Conservation (phyloP, 2,329 filamentous ascomycete species). For the Colletotrichum karsti region DNA sequence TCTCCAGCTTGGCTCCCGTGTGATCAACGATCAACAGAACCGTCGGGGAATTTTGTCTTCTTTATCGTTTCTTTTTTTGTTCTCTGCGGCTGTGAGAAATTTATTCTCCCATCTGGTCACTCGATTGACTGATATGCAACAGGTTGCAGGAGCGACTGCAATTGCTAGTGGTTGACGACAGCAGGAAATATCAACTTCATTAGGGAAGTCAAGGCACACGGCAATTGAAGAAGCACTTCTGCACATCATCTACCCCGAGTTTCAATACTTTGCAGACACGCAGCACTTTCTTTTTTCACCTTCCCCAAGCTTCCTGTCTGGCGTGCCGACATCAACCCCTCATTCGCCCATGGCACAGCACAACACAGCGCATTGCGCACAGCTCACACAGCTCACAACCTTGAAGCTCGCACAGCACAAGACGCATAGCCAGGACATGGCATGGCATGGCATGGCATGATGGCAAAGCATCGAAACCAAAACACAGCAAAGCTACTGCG, state of each 20-base stretch:
- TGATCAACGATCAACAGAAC: slow-evolving; percentile 24
- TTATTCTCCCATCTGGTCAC: not conserved
- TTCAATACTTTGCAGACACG: slow-evolving; percentile 8
- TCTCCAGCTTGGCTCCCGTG: slow-evolving; percentile 17
- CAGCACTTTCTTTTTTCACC: slow-evolving; percentile 4
- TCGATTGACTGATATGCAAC: not conserved
- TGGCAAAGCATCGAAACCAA: slow-evolving; percentile 3
- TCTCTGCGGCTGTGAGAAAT: not conserved
- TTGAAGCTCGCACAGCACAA: slow-evolving; percentile 10
- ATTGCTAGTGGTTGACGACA: not conserved
- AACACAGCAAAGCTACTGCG: slow-evolving; percentile 17
- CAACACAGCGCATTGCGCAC: slow-evolving; percentile 15
- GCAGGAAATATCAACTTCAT: not conserved
- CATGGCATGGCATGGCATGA: not conserved
- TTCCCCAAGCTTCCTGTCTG: not conserved
- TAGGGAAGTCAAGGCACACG: slow-evolving; percentile 5
- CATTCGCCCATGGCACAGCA: slow-evolving; percentile 8
- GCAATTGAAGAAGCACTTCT: slow-evolving; percentile 10
- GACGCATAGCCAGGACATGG: not conserved
- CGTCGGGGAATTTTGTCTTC: slow-evolving; percentile 8
- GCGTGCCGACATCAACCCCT: slow-evolving; percentile 1
- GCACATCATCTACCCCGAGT: slow-evolving; percentile 8
- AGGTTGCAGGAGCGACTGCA: not conserved
- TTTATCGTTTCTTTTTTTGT: slow-evolving; percentile 13
- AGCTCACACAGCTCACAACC: slow-evolving; percentile 19